Evolutionary conservation across 2,329 filamentous ascomycete genomes (phyloP).

Genomic region (Stylonectria norvegica): DNA sequence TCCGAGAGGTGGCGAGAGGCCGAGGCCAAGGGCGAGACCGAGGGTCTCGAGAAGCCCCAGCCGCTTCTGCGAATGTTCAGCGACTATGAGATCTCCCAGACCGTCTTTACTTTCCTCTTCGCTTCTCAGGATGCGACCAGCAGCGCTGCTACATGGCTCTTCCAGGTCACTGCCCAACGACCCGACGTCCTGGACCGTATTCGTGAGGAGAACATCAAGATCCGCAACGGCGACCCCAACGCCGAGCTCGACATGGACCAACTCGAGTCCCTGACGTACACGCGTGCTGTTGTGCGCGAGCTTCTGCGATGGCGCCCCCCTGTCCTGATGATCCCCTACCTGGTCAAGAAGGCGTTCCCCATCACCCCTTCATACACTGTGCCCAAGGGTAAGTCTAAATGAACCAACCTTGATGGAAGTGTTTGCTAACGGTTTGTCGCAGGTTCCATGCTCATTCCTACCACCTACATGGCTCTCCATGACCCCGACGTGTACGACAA

Average conservation of each 20-base stretch:
- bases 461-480: constrained; percentile 84
- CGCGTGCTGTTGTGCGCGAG: constrained; percentile 86
- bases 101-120: constrained; percentile 93
- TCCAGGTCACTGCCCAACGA: constrained; percentile 89
- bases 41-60: constrained; percentile 73
- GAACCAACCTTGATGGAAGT: not conserved
- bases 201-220: constrained; percentile 80
- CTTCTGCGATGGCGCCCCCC: constrained; percentile 91
- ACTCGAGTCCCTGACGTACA: constrained; percentile 85
- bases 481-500: constrained; percentile 90
- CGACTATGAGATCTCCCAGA: constrained; percentile 89
- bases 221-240: constrained; percentile 70
- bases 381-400: constrained; percentile 66
- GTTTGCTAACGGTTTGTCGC: constrained; percentile 15
- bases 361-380: constrained; percentile 86
- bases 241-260: constrained; percentile 75
- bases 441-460: constrained; percentile 91
- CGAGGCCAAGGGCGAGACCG: constrained; percentile 67
- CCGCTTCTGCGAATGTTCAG: constrained; percentile 81
- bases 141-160: constrained; percentile 90
- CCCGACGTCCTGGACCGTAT: constrained; percentile 89
- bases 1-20: constrained; percentile 79
- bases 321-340: constrained; percentile 94
- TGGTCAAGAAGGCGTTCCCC: constrained; percentile 92
- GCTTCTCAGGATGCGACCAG: constrained; percentile 96